Base-by-base conservation (phyloP, 306 rosid genomes). In the Mimosa bimucronata region DNA sequence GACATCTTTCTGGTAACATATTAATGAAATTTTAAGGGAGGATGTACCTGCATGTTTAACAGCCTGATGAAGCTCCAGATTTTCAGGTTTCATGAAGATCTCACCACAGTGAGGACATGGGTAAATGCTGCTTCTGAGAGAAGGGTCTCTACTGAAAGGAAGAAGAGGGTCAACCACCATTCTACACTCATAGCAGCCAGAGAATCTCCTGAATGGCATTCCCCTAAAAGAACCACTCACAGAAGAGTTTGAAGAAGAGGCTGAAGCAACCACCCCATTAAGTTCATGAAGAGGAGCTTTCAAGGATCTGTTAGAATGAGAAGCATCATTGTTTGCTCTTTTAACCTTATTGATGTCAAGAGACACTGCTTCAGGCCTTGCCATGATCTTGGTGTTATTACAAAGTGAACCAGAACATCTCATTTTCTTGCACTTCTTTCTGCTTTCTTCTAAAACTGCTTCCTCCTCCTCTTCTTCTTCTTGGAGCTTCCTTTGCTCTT, bases 101-200 rank as follows among this genome's bases (percentile, higher is more conserved):
- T 93, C 94, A 67, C 98, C 95, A 85, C 99, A 95, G 6, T 90
- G 88, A 60, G 98, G 93, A 77, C 99, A 95, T 57, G 98, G 82
- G 86, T 91, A 92, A 77, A 95, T 90, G 84, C 85, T 89, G 2
- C 86, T 79, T 73, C 98, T 88, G 0, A 93, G 84, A 88, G 98
- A 92, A 86, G 97, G 90, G 73, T 91, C 96, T 89, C 93, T 90
- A 2, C 93, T 86, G 79, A 93, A 82, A 40, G 97, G 98, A 55
- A 91, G 91, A 72, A 93, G 88, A 1, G 99, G 99, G 50, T 95
- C 97, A 25, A 93, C 94, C 81, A 93, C 98, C 98, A 95, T 95
- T 81, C 92, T 77, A 76, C 99, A 95, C 84, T 95, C 99, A 45
- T 95, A 93, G 76, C 99, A 95, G 44, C 97, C 99, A 7, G 97